Base-by-base conservation (phyloP, 1,284 basidiomycete species). In the Stereum hirsutum region DNA sequence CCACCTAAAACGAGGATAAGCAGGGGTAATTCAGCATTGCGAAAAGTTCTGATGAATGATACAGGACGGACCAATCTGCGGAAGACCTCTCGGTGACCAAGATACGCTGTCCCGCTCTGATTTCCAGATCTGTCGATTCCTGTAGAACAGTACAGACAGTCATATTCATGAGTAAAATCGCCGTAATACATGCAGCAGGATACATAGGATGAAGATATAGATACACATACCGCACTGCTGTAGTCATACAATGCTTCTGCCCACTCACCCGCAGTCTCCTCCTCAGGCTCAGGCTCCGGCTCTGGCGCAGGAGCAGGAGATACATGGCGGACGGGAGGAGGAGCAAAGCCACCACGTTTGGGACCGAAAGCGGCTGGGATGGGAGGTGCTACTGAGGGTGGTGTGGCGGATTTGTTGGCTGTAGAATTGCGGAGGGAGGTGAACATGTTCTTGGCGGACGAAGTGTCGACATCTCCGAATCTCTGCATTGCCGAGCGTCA, bases 171-270 rank as follows among this genome's bases (percentile, higher is more conserved):
- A 33, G 24, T 38, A 27, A 33, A 32, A 39, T 39, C 33, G 26
- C 39, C 25, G 8, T 24, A 35, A 39, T 20, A 35, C 4, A 17
- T 36, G 5, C 39, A 44, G 14, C 24, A 38, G 31, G 6, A 44
- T 12, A 5, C 14, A 33, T 5, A 44, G 27, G 2, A 44, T 4
- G 14, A 23, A 4, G 5, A 20, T 30, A 30, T 30, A n/a, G n/a
- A n/a, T 11, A 19, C 27, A 64, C 72, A 41, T 49, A 87, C 85
- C 51, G 67, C 64, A 44, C 82, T 79, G 32, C 64, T 62, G 60
- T 85, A 89, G 48, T 85, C 83, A 55, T 89, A 89, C 58, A 87
- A 50, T 4, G 69, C 84, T 53, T 88, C 79, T 10, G 75, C 85
- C 84, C 84, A 88, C 48, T 85, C 81, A 8, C 81, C 84, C 25